Conservation (phyloP, 129 eudicot species). For the Artemisia tridentata region DNA sequence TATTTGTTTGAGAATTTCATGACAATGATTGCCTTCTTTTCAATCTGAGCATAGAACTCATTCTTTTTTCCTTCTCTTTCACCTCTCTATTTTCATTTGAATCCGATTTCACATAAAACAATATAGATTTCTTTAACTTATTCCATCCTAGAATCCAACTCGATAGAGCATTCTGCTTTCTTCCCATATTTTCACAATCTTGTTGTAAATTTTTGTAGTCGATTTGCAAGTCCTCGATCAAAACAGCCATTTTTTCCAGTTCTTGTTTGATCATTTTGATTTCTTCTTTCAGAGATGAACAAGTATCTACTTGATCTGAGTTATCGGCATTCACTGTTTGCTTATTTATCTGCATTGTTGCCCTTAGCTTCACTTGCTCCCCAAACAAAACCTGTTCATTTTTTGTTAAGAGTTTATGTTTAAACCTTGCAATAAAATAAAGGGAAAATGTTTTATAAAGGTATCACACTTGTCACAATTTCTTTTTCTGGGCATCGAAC, state of each 20-base stretch:
- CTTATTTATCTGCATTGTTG: conserved; percentile 37
- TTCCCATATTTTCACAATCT: conserved; percentile 43
- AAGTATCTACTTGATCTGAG: conserved; percentile 34
- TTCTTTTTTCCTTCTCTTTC: conserved; percentile 30
- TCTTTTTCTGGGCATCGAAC: too few species aligned
- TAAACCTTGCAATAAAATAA: neutral
- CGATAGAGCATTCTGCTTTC: conserved; percentile 42
- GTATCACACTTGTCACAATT: too few species aligned
- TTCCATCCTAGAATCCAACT: conserved; percentile 66
- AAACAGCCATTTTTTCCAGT: conserved; percentile 42
- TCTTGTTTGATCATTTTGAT: conserved; percentile 55
- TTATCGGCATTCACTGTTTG: conserved; percentile 30
- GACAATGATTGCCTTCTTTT: conserved; percentile 51
- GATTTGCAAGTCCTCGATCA: conserved; percentile 52
- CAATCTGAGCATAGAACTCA: conserved; percentile 28
- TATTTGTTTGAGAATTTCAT: conserved; percentile 14
- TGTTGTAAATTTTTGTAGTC: conserved; percentile 53
- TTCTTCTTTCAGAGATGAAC: conserved; percentile 50
- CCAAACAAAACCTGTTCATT: conserved; percentile 60
- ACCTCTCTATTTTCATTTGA: conserved; percentile 40
- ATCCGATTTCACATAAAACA: conserved; percentile 41
- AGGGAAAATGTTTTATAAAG: too few species aligned
- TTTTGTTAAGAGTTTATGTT: neutral
- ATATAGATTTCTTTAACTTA: conserved; percentile 46
- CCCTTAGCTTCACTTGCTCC: conserved; percentile 71